Evolutionary conservation across 2,329 filamentous ascomycete species (phyloP).

Genomic region (Arthroderma sp.): DNA sequence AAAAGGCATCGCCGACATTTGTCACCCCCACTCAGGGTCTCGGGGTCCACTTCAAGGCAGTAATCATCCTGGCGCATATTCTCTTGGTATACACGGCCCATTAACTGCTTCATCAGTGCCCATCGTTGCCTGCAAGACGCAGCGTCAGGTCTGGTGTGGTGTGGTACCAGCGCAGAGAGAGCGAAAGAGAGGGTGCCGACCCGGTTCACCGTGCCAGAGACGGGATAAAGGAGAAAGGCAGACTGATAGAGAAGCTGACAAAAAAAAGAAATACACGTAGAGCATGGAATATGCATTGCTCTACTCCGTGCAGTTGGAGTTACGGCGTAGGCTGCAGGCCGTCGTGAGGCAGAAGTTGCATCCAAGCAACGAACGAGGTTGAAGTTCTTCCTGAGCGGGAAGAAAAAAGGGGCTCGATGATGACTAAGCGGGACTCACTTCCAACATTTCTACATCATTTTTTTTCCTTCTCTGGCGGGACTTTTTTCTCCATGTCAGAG

Average conservation of each 20-base stretch:
- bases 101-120: background rate
- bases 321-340: background rate
- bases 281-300: background rate
- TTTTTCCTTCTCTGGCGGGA: background rate
- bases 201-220: background rate
- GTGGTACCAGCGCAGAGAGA: no score
- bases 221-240: background rate
- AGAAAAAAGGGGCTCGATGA: background rate
- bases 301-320: background rate
- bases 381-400: background rate
- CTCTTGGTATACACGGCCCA: background rate
- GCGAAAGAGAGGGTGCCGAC: background rate
- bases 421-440: conserved; percentile 1
- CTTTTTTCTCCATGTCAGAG: background rate
- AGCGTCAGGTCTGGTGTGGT: background rate
- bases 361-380: no score
- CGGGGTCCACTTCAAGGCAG: background rate
- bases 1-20: background rate
- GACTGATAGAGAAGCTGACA: background rate
- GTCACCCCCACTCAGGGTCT: background rate
- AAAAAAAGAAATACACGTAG: background rate
- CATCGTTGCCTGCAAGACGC: background rate
- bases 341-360: background rate
- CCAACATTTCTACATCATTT: background rate
- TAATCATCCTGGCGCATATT: background rate